Base-by-base conservation (phyloP, 2,329 filamentous ascomycete genomes). In the Scolecobasidium constrictum region DNA sequence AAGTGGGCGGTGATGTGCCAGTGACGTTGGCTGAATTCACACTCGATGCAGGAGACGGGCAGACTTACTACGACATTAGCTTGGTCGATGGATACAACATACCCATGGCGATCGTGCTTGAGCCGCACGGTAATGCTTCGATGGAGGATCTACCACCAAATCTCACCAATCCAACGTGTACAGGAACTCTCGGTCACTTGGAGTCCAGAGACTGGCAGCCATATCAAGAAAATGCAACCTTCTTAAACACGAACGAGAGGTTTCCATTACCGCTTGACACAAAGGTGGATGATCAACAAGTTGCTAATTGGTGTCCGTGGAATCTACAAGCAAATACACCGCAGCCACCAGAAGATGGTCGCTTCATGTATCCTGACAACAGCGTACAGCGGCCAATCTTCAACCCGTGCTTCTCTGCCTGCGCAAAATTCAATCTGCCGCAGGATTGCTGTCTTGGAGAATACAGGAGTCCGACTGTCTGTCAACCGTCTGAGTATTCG, bases 61-160 rank as follows among this genome's bases (percentile, higher is more conserved):
- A 87, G 55, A 82, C 78, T 7, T 92, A 86, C 58, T 90, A 88
- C 63, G 85, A 92, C 59, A 84, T 92, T 48, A 87, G 83, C 33
- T 69, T 90, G 3, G 85, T 92, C 17, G 85, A 92, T 56, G 85
- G 85, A 38, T 90, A 90, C 70, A 90, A 90, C 56, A 62, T 90
- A 1, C 82, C 83, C 2, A 57, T 88, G 48, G 80, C 75, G 21
- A 75, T 73, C 28, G 59, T 70, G 17, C 53, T 69, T 18, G 17
- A 26, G 15, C 56, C 63, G 9, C 72, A 78, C 17, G 69, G 72
- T 42, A 79, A 83, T 51, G 70, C 73, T 5, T 71, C 68, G 1
- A 71, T 82, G 6, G 61, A 67, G 40, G 62, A 67, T 43, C 79
- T 88, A 46, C 81, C 83, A 11, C 81, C 82, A 6, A 87, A 86